Evolutionary conservation across 2,329 filamentous ascomycete species (phyloP).

Genomic region (Teratosphaeria gauchensis): DNA sequence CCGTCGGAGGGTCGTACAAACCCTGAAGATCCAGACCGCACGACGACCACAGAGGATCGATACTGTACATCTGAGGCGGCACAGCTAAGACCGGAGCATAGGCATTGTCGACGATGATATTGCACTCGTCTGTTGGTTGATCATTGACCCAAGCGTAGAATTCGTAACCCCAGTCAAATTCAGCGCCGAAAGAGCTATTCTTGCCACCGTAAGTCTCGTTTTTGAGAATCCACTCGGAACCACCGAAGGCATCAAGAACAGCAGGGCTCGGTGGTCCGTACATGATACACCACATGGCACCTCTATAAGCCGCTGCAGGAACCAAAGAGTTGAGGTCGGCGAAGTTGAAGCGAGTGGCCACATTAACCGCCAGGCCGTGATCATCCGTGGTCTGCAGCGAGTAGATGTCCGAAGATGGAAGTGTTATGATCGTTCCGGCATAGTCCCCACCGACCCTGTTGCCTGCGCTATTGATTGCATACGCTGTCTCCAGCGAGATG

Average conservation of each 20-base stretch:
- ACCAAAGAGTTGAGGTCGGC: not conserved
- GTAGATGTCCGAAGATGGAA: not conserved
- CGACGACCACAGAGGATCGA: conserved; percentile 9
- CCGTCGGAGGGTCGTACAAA: conserved; percentile 10
- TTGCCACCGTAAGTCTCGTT: not conserved
- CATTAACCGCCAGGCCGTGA: not conserved
- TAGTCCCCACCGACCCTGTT: not conserved
- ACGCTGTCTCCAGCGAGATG: conserved; percentile 4
- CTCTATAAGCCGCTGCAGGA: not conserved
- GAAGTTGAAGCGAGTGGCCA: not conserved
- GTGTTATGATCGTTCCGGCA: not conserved
- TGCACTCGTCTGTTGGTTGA: conserved; percentile 1
- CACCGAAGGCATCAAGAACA: not conserved
- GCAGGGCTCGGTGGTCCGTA: not conserved
- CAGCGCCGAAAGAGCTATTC: not conserved
- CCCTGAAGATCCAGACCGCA: conserved; percentile 10
- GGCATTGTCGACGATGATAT: conserved; percentile 4
- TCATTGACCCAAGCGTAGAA: not conserved
- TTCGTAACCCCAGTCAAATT: not conserved
- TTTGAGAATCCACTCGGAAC: not conserved
- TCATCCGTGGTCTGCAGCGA: not conserved
- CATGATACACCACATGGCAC: not conserved
- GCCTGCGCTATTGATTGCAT: conserved; percentile 2
- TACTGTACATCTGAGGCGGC: conserved; percentile 6
- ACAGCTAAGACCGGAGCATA: conserved; percentile 9